Evolutionary conservation across 1,139 yeast species (phyloP).

Genomic region (Suhomyces chickasaworum): DNA sequence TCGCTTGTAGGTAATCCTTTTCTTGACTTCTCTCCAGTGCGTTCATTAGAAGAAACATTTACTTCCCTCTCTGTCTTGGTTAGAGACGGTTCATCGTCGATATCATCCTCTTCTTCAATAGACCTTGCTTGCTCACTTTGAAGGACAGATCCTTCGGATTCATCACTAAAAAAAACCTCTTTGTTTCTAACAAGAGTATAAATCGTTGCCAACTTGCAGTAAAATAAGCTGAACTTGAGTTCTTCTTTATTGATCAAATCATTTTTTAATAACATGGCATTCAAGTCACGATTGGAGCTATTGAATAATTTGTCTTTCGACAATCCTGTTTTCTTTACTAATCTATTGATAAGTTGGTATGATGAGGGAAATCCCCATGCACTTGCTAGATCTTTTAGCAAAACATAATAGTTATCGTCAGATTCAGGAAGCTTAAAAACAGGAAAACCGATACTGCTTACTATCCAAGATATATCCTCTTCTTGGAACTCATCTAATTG

Average conservation of each 20-base stretch:
- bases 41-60: not conserved
- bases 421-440: conserved; percentile 5
- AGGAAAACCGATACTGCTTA: conserved; percentile 10
- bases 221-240: conserved; percentile 27
- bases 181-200: conserved; percentile 23
- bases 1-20: not conserved
- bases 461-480: conserved; percentile 10
- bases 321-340: conserved; percentile 28
- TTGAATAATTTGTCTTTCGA: conserved; percentile 23
- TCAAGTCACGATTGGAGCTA: conserved; percentile 25
- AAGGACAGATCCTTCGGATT: not conserved
- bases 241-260: conserved; percentile 27
- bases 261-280: conserved; percentile 24
- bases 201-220: conserved; percentile 28
- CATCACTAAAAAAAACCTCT: conserved; percentile 20
- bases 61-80: not conserved
- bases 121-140: not conserved
- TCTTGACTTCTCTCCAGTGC: not conserved
- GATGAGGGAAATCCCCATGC: conserved; percentile 48
- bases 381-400: conserved; percentile 36
- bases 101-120: conserved; percentile 4
- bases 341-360: conserved; percentile 38
- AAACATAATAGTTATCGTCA: conserved; percentile 23
- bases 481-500: not conserved
- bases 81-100: not conserved